Evolutionary conservation across 1,284 basidiomycete species (phyloP).

Genomic region (Amylostereum chailletii): DNA sequence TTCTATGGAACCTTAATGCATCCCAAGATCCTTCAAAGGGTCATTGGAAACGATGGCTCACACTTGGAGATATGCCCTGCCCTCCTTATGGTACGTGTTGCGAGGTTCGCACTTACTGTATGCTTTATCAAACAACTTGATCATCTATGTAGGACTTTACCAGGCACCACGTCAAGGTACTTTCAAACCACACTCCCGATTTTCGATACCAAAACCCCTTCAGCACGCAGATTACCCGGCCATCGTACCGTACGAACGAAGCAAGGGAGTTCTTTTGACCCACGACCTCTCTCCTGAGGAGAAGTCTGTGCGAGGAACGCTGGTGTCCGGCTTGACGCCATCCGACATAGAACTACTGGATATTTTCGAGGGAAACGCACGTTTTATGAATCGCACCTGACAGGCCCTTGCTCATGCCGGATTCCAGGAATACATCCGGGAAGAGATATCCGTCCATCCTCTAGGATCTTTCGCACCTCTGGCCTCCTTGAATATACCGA

Average conservation of each 20-base stretch:
- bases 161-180: constrained; percentile 54
- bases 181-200: neutral
- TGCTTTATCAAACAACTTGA: constrained; percentile 5
- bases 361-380: constrained; percentile 72
- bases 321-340: constrained; percentile 56
- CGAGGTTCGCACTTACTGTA: neutral
- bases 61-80: constrained; percentile 50
- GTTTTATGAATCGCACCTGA: constrained; percentile 19
- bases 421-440: constrained; percentile 62
- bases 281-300: constrained; percentile 39
- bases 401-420: neutral
- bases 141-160: constrained; percentile 52
- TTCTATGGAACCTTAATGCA: constrained; percentile 78
- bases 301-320: constrained; percentile 56
- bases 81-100: constrained; percentile 35
- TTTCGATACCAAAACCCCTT: neutral
- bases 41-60: constrained; percentile 50
- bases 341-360: constrained; percentile 58
- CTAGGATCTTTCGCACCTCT: constrained; percentile 34
- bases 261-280: constrained; percentile 29
- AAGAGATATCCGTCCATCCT: constrained; percentile 44
- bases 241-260: constrained; percentile 48
- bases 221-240: constrained; percentile 76
- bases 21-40: constrained; percentile 56
- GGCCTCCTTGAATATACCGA: constrained; percentile 8